Base-by-base conservation (phyloP, 331 rosid genomes). In the Cydonia oblonga region DNA sequence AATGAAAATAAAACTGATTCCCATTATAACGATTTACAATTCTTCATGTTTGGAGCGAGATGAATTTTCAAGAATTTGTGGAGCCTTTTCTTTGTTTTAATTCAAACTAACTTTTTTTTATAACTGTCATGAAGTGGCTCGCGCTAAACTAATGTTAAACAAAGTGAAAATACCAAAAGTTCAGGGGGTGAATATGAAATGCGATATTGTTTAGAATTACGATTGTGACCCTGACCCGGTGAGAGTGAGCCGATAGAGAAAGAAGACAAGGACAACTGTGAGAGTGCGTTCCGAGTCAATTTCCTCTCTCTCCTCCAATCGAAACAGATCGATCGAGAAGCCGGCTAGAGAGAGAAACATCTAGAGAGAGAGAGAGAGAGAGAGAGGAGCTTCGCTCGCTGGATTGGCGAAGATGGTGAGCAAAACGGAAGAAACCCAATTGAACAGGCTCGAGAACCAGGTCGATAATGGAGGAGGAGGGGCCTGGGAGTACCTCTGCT, bases 391-490 rank as follows among this genome's bases (percentile, higher is more conserved):
- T 75, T 40, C 44, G 29, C 40, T 68, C 25, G 64, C 44, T 63
- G 81, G 84, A 80, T 78, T 80, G 73, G 74, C 29, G 71, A 69
- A 60, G 76, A 95, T 95, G 99, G 97, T 95, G 70, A 95, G 92
- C 56, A 88, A 87, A 72, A 79, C 88, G 29, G 99, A 95, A 81
- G 91, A 86, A 66, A 66, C 83, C 20, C 89, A 89, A 67, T 73
- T 95, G 88, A 80, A 86, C 75, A 79, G 85, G 66, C 87, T 95
- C 28, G 97, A 91, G 79, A 88, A 59, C 68, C 99, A 95, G 91
- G 99, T 91, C 30, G 99, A 95, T 60, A 95, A 95, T 72, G 99
- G 87, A 52, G 99, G 99, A 4, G 97, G 97, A 63, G 99, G 97
- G n/a, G 97, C 86, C 4, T 95, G 96, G 99, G 99, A 91, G 77